These are phyloP conservation scores for Castanea mollissima DNA, from an alignment of 306 rosid genomes.

Conservation along the genomic window DNA sequence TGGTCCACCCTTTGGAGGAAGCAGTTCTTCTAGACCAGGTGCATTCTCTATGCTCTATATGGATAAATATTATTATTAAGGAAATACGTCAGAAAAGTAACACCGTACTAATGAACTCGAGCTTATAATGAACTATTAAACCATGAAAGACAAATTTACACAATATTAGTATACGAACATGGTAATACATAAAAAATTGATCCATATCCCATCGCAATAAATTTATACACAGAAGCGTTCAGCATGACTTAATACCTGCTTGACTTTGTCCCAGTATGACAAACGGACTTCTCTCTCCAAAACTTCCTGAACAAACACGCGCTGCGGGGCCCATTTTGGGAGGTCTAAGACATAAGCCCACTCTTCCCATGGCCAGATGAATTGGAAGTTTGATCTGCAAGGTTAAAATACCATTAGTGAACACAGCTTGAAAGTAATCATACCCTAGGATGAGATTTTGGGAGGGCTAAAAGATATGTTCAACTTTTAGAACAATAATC, in stretches of 20 bases:
- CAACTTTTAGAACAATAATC: neutral
- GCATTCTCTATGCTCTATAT: conserved; percentile 87
- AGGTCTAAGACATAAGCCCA: conserved; percentile 93
- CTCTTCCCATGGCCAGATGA: conserved; percentile 99
- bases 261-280: conserved; percentile 97
- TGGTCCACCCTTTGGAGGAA: conserved; percentile 90
- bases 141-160: neutral
- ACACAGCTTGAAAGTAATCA: neutral
- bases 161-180: neutral
- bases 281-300: conserved; percentile 97
- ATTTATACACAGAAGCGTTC: neutral
- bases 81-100: conserved; percentile 14
- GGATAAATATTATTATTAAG: conserved; percentile 20
- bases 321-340: conserved; percentile 99
- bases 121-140: neutral
- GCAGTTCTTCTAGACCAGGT: conserved; percentile 94
- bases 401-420: conserved; percentile 20
- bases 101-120: neutral
- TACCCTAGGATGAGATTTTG: too few species aligned
- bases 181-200: neutral
- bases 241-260: conserved; percentile 68
- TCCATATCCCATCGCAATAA: too few species aligned
- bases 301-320: conserved; percentile 97
- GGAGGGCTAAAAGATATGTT: neutral
- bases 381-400: conserved; percentile 93